Conservation (phyloP, 192 early-diverging fungal species). For the Coemansia sp. region DNA sequence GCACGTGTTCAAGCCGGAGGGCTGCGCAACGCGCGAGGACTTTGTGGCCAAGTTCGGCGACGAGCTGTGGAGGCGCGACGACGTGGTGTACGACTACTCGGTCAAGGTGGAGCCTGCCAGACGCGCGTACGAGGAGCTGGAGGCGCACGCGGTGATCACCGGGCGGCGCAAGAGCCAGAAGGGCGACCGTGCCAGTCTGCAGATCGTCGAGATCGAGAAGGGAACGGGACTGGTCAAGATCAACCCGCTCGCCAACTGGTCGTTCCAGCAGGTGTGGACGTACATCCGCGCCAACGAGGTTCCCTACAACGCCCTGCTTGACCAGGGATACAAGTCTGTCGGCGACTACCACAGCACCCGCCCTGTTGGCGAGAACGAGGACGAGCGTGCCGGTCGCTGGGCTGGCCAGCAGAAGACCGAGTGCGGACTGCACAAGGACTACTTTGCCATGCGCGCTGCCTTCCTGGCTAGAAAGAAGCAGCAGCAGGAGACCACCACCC, state of each 20-base stretch:
- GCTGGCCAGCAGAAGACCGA: conserved; percentile 84
- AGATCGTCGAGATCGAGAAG: conserved; percentile 79
- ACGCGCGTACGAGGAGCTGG: conserved; percentile 76
- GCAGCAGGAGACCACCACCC: conserved; percentile 44
- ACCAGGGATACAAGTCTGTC: conserved; percentile 88
- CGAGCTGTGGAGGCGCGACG: conserved; percentile 80
- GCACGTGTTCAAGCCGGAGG: conserved; percentile 74
- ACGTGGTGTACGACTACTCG: conserved; percentile 81
- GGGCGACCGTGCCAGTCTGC: conserved; percentile 74
- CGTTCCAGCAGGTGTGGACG: conserved; percentile 83
- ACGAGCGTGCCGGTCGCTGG: conserved; percentile 90
- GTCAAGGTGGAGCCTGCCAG: conserved; percentile 94
- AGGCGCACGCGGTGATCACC: conserved; percentile 80
- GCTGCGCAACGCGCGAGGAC: conserved; percentile 59
- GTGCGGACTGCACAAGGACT: conserved; percentile 96
- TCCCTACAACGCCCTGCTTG: conserved; percentile 86
- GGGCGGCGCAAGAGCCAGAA: conserved; percentile 87
- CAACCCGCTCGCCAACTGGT: conserved; percentile 91
- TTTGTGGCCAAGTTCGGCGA: conserved; percentile 76
- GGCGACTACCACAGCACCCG: conserved; percentile 92
- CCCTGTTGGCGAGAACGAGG: conserved; percentile 63
- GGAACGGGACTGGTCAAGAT: conserved; percentile 81
- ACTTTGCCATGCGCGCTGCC: conserved; percentile 85
- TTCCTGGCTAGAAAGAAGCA: conserved; percentile 78
- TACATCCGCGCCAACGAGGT: conserved; percentile 84